Evolutionary conservation across 768 basidiomycete genomes (phyloP).

Genomic region (Mycena albidolilacea): DNA sequence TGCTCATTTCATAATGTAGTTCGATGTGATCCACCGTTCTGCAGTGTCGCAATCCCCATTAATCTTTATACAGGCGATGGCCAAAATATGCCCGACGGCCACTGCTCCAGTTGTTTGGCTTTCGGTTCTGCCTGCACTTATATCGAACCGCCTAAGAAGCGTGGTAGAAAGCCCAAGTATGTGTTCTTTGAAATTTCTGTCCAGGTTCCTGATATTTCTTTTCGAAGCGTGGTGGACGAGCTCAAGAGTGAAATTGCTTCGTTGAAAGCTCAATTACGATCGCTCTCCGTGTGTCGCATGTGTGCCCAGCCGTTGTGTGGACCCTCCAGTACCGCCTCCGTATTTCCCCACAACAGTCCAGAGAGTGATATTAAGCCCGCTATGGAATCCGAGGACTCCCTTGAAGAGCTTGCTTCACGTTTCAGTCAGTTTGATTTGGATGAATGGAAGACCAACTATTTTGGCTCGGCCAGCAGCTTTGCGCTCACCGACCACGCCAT

Average conservation of each 20-base stretch:
- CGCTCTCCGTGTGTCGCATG: constrained; percentile 11
- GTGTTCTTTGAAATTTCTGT: background rate
- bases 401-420: background rate
- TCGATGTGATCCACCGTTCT: background rate
- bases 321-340: too few relatives aligned
- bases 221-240: constrained; percentile 9
- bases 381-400: too few relatives aligned
- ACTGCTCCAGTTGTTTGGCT: background rate
- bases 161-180: background rate
- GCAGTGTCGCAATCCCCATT: background rate
- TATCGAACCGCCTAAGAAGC: background rate
- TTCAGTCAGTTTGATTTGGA: background rate
- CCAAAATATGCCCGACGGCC: background rate
- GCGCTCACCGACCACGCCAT: constrained; percentile 59
- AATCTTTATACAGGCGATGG: background rate
- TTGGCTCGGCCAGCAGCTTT: constrained; percentile 58
- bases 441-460: constrained; percentile 44
- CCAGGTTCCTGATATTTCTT: background rate
- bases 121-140: background rate
- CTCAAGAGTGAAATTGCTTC: constrained; percentile 2
- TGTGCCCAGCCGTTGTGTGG: background rate
- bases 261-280: constrained; percentile 10
- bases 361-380: too few relatives aligned
- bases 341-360: too few relatives aligned
- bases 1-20: background rate